Percentiles rank a stretch among this genome's conserved stretches.
Conservation (phyloP, 2,329 filamentous ascomycete species). For the Verticillium nonalfalfae region DNA sequence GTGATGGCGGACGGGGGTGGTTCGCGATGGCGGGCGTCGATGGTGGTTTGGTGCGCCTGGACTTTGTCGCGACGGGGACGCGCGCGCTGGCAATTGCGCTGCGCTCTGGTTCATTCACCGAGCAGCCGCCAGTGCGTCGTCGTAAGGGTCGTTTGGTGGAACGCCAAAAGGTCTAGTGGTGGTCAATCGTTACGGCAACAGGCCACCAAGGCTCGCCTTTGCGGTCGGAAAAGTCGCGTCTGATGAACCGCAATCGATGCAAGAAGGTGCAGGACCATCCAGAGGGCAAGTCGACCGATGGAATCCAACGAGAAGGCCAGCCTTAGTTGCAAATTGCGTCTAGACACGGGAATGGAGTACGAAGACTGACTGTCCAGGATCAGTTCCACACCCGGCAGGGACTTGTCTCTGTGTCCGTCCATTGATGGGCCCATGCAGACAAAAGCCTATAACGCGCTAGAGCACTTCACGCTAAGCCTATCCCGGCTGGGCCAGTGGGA, state of each 20-base stretch:
- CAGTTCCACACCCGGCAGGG: neutral
- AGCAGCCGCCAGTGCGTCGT: neutral
- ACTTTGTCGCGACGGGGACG: conserved; percentile 14
- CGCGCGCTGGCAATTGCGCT: conserved; percentile 8
- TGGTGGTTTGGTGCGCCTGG: conserved; percentile 12
- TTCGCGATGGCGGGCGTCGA: conserved; percentile 3
- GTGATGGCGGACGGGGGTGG: neutral
- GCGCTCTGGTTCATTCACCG: neutral
- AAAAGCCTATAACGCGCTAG: conserved; percentile 2
- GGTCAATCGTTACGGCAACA: conserved; percentile 24
- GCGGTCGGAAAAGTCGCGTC: conserved; percentile 11
- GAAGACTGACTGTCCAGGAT: neutral
- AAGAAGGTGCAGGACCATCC: neutral
- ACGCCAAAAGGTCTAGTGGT: conserved; percentile 30
- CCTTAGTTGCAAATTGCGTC: neutral
- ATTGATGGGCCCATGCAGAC: neutral
- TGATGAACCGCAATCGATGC: neutral
- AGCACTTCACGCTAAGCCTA: neutral
- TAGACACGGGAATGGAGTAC: neutral
- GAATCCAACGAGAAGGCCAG: neutral
- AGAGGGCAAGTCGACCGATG: neutral
- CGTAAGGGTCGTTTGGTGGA: conserved; percentile 23
- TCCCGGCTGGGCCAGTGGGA: neutral
- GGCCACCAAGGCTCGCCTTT: conserved; percentile 23
- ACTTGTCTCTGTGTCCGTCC: neutral